Percentiles rank a stretch among this genome's conserved stretches.
Evolutionary conservation across 257 asterid genomes (phyloP).

Genomic region (Verbena officinalis): DNA sequence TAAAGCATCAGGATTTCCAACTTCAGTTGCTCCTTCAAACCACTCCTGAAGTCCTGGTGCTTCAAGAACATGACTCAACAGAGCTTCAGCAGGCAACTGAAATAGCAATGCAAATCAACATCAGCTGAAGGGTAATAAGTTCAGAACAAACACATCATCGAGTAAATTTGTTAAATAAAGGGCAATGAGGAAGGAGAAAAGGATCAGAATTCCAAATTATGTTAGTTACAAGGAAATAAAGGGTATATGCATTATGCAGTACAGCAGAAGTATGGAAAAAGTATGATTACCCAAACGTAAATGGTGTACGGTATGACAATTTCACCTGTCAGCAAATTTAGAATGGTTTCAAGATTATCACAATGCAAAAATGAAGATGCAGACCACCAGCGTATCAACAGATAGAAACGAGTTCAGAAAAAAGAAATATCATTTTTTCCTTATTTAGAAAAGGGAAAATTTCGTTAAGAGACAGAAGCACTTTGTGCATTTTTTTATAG

Average conservation of each 20-base stretch:
- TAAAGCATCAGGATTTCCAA: constrained; percentile 92
- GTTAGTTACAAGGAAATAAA: neutral
- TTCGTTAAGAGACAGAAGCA: neutral
- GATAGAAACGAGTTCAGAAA: neutral
- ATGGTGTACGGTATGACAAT: neutral
- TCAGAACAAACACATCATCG: constrained; percentile 7
- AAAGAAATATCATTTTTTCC: neutral
- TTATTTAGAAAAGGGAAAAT: neutral
- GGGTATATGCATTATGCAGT: neutral
- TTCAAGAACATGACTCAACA: constrained; percentile 68
- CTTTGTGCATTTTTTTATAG: neutral
- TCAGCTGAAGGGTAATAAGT: constrained; percentile 28
- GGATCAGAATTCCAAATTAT: neutral
- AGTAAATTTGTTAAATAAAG: neutral
- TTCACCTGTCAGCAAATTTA: neutral
- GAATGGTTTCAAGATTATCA: neutral
- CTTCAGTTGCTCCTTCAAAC: constrained; percentile 74
- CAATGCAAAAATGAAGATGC: neutral
- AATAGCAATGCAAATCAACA: constrained; percentile 31
- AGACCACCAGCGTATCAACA: neutral
- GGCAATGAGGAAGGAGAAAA: constrained; percentile 1
- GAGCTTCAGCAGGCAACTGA: constrained; percentile 71
- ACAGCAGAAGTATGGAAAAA: neutral
- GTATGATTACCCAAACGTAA: neutral
- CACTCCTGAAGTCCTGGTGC: constrained; percentile 85